Percentiles rank a stretch among this genome's conserved stretches.
These are phyloP conservation scores for Pascua guehoae DNA, from an alignment of 1,284 basidiomycete species.

Conservation along the genomic window DNA sequence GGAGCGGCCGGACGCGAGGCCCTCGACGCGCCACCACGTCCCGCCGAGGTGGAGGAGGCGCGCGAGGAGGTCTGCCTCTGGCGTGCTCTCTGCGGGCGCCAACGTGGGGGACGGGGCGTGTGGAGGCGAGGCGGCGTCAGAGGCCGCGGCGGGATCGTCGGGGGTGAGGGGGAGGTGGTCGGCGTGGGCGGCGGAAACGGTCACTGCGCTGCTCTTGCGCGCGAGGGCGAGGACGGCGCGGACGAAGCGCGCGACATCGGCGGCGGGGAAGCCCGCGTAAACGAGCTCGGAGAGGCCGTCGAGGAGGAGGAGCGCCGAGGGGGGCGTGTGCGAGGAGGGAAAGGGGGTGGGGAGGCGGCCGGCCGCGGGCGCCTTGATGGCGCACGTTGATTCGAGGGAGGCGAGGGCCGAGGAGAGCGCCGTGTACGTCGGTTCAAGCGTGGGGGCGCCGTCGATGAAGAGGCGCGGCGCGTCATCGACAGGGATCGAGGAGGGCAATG, in stretches of 20 bases:
- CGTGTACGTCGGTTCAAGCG: slow-evolving; percentile 28
- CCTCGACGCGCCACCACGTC: slow-evolving; percentile 43
- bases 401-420: neutral
- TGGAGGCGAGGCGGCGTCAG: too few relatives aligned
- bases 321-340: neutral
- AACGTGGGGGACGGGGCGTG: neutral
- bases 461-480: neutral
- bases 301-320: slow-evolving; percentile 30
- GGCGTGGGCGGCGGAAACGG: slow-evolving; percentile 38
- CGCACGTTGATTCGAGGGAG: too few relatives aligned
- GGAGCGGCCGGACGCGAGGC: slow-evolving; percentile 38
- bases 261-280: slow-evolving; percentile 29
- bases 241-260: slow-evolving; percentile 32
- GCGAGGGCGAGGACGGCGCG: slow-evolving; percentile 26
- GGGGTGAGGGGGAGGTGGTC: slow-evolving; percentile 24
- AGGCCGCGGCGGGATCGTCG: too few relatives aligned
- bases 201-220: slow-evolving; percentile 9
- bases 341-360: neutral
- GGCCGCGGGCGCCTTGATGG: too few relatives aligned
- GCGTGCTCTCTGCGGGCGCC: neutral
- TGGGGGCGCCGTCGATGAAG: slow-evolving; percentile 7
- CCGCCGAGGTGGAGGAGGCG: slow-evolving; percentile 28
- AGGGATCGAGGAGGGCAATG: slow-evolving; percentile 17
- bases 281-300: slow-evolving; percentile 41
- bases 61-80: slow-evolving; percentile 24